Conservation (phyloP, 2,329 filamentous ascomycete genomes). For the Aspergillus sp. region DNA sequence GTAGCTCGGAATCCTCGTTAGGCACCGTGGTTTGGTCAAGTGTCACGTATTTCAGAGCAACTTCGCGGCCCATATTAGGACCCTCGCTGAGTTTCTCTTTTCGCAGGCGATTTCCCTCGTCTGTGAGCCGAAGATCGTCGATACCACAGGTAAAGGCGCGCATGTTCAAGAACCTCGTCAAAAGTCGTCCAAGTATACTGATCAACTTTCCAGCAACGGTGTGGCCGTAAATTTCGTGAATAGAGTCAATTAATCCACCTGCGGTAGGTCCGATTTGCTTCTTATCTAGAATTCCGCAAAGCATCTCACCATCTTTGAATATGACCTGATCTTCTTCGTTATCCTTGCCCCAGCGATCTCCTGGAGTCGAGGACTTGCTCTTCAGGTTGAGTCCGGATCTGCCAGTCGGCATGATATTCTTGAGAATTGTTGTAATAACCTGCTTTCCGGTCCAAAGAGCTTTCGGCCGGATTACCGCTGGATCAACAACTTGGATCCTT, state of each 20-base stretch:
- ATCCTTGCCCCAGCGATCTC: slow-evolving; percentile 71
- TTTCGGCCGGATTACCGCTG: slow-evolving; percentile 77
- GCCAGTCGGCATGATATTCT: slow-evolving; percentile 80
- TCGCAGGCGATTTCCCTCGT: slow-evolving; percentile 71
- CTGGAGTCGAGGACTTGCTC: slow-evolving; percentile 74
- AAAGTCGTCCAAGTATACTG: slow-evolving; percentile 81
- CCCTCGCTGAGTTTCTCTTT: slow-evolving; percentile 68
- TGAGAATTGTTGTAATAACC: slow-evolving; percentile 85
- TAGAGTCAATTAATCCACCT: slow-evolving; percentile 84
- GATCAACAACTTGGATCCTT: slow-evolving; percentile 75
- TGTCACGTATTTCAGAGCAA: slow-evolving; percentile 86
- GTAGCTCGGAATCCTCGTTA: slow-evolving; percentile 69
- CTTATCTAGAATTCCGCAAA: slow-evolving; percentile 92
- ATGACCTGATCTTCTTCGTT: slow-evolving; percentile 77
- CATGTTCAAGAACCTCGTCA: slow-evolving; percentile 90
- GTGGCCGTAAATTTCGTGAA: slow-evolving; percentile 92
- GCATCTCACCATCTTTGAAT: slow-evolving; percentile 81
- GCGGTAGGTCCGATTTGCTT: slow-evolving; percentile 85
- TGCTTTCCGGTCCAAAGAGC: slow-evolving; percentile 95
- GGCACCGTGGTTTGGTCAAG: slow-evolving; percentile 64
- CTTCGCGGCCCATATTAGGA: slow-evolving; percentile 68
- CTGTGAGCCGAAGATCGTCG: slow-evolving; percentile 86
- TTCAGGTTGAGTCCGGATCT: slow-evolving; percentile 76
- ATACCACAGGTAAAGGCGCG: slow-evolving; percentile 96
- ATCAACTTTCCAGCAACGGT: slow-evolving; percentile 82